A percentile compares a stretch with the other conserved stretches of the same genome.
Evolutionary conservation across 2,329 filamentous ascomycete genomes (phyloP).

Genomic region (Pyricularia grisea): DNA sequence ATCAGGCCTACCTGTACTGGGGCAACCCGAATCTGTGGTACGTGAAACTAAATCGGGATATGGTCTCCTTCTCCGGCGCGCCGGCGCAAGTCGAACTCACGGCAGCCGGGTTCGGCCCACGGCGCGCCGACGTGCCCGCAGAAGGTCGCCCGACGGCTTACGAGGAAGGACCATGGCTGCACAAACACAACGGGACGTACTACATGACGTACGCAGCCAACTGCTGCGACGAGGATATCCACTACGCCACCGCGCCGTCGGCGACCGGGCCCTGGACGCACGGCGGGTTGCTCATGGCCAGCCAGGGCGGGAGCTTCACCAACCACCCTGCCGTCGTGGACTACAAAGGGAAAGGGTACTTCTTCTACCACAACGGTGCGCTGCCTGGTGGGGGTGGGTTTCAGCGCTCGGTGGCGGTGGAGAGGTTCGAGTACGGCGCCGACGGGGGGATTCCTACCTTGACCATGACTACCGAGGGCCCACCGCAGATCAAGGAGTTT

Average conservation of each 20-base stretch:
- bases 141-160: conserved; percentile 13
- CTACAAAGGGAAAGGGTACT: conserved; percentile 18
- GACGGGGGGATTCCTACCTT: conserved; percentile 20
- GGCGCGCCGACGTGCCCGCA: neutral
- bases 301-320: conserved; percentile 17
- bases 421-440: conserved; percentile 17
- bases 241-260: conserved; percentile 17
- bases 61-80: conserved; percentile 23
- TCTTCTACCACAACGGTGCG: conserved; percentile 24
- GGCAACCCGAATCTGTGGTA: conserved; percentile 27
- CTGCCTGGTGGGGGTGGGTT: conserved; percentile 18
- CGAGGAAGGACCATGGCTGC: conserved; percentile 21
- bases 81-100: conserved; percentile 13
- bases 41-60: conserved; percentile 28
- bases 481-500: conserved; percentile 14
- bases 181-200: conserved; percentile 19
- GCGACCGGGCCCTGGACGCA: conserved; percentile 21
- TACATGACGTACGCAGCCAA: conserved; percentile 20
- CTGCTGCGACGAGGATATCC: conserved; percentile 20
- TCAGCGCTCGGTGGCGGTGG: conserved; percentile 17
- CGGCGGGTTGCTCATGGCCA: conserved; percentile 19
- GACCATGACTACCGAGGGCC: conserved; percentile 17
- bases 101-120: neutral
- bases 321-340: conserved; percentile 20
- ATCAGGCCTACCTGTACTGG: conserved; percentile 32